Evolutionary conservation across 352 stramenopile genomes (phyloP), one percentile per base, ranked within the genome.

Genomic region (Aphanomyces euteiches): DNA sequence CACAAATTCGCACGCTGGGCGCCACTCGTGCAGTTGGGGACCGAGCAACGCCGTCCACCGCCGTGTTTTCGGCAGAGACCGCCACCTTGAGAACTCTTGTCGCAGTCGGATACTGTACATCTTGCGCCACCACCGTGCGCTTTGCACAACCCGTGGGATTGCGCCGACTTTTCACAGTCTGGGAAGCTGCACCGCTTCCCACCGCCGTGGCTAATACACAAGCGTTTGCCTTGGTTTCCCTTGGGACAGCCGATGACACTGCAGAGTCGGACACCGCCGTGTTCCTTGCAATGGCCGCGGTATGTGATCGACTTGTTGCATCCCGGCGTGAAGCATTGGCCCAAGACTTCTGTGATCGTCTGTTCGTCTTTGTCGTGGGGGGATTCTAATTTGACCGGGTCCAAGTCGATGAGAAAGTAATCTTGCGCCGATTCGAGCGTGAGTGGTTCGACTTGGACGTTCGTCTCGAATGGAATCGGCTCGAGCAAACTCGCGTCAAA

Each of bases 221-320:
- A 36, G 5, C 39, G 47, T 37, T 68, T 68, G 43, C 67, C 67
- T 58, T 73, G 67, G 40, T 48, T 68, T 45, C 67, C 60, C 39
- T 73, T 73, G 40, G 38, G 36, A 43, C 67, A 73, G 5, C 67
- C 67, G 19, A 69, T 50, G 59, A 73, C 67, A 28, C 67, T 56
- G 67, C 67, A 73, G 4, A 34, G 56, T 3, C 60, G 56, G 7
- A 67, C 67, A 47, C 67, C 67, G n/a, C 67, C 67, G 41, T 73
- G 67, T 15, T 60, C 41, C 45, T 73, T 73, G 67, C 67, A 73
- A 3, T 47, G 56, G 64, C 64, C 64, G 19, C 85, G 82, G 19
- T 86, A 95, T 12, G 83, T 80, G 61, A 95, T 85, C 0, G 87
- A 90, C 17, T 82, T 84, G 58, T 87, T 81, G 45, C 87, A 94